Evolutionary conservation across 2,329 filamentous ascomycete species (phyloP).

Genomic region (Aspergillus ustus): DNA sequence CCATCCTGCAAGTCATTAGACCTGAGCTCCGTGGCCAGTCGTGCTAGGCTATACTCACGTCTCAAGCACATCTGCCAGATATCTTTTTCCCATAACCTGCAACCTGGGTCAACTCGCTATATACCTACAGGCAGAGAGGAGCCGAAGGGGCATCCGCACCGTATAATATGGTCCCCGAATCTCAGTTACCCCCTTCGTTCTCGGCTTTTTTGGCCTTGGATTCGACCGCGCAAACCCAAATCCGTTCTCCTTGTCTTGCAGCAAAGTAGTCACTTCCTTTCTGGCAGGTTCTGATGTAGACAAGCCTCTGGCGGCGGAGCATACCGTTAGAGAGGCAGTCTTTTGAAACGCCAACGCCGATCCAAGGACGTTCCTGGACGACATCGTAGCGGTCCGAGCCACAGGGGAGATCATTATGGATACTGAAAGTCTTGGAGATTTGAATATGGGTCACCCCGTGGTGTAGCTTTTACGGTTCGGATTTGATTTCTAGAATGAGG

Average conservation of each 20-base stretch:
- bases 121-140: too few relatives aligned
- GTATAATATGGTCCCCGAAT: constrained; percentile 62
- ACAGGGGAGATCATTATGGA: constrained; percentile 17
- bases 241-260: constrained; percentile 55
- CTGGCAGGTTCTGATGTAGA: constrained; percentile 24
- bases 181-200: constrained; percentile 57
- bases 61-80: constrained; percentile 58
- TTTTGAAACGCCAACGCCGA: constrained; percentile 21
- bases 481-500: not conserved
- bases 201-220: constrained; percentile 53
- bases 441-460: too few relatives aligned
- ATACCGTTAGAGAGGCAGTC: constrained; percentile 7
- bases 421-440: not conserved
- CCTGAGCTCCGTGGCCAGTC: not conserved
- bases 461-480: not conserved
- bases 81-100: constrained; percentile 56
- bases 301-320: constrained; percentile 19
- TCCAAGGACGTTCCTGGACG: constrained; percentile 13
- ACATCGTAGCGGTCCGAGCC: constrained; percentile 8
- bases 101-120: not conserved
- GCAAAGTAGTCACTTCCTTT: constrained; percentile 40
- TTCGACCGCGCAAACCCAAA: constrained; percentile 59
- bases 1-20: constrained; percentile 48
- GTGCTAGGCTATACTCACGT: constrained; percentile 43
- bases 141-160: constrained; percentile 29